Percentiles rank a stretch among this genome's conserved stretches.
These are phyloP conservation scores for Dothistroma septosporum DNA, from an alignment of 2,329 filamentous ascomycete species.

Conservation along the genomic window DNA sequence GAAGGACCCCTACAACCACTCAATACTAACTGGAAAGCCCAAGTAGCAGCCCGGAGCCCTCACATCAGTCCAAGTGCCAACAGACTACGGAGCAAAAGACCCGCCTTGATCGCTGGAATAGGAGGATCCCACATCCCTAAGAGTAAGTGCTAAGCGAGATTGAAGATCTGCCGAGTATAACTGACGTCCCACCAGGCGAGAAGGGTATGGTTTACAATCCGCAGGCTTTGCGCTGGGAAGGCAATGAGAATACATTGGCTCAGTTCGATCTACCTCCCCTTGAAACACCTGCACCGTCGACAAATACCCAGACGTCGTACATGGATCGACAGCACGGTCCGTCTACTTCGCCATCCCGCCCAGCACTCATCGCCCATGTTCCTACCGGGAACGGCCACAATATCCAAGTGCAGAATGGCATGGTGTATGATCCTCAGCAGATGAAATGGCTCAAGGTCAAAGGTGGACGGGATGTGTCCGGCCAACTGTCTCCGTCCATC, in stretches of 20 bases:
- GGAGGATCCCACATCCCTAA: constrained; percentile 71
- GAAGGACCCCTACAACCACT: constrained; percentile 50
- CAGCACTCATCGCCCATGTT: constrained; percentile 88
- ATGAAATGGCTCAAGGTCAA: constrained; percentile 90
- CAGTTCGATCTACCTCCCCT: constrained; percentile 62
- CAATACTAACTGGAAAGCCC: constrained; percentile 58
- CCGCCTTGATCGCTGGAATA: constrained; percentile 84
- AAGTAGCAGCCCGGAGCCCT: constrained; percentile 49
- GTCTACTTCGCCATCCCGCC: constrained; percentile 47
- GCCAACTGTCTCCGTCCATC: constrained; percentile 47
- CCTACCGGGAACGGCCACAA: constrained; percentile 64
- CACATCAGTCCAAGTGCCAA: constrained; percentile 48
- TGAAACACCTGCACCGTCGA: constrained; percentile 37
- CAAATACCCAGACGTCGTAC: constrained; percentile 26
- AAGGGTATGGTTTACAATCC: constrained; percentile 98
- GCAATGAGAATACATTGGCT: constrained; percentile 80
- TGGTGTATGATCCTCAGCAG: constrained; percentile 94
- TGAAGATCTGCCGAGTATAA: constrained; percentile 3
- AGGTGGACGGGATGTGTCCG: constrained; percentile 35
- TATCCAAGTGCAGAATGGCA: constrained; percentile 91
- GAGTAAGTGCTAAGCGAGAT: constrained; percentile 54
- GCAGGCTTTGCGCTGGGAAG: constrained; percentile 82
- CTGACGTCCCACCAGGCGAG: constrained; percentile 54
- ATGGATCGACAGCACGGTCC: constrained; percentile 35
- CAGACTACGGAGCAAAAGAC: constrained; percentile 54